phyloP scores from a whole-genome alignment of 352 stramenopile species.

The Pythium brassicae region DNA sequence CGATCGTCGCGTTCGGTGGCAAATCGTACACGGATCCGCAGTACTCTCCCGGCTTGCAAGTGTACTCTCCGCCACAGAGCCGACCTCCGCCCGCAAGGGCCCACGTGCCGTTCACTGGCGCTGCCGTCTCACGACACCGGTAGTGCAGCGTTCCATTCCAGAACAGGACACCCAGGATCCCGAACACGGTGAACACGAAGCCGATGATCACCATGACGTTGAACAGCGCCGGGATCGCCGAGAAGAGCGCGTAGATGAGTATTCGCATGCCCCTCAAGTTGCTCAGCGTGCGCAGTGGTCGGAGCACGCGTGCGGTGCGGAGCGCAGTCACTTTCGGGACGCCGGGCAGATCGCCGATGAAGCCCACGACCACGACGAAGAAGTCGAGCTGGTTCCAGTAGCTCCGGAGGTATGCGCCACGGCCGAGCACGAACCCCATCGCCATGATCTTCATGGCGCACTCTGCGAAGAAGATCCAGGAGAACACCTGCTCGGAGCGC shows the following conservation, averaged over 20 bases:
- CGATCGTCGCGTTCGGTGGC: slow-evolving; percentile 23
- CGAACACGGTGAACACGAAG: slow-evolving; percentile 74
- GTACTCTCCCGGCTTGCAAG: slow-evolving; percentile 21
- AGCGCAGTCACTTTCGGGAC: slow-evolving; percentile 35
- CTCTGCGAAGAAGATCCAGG: slow-evolving; percentile 72
- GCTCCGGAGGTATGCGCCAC: slow-evolving; percentile 59
- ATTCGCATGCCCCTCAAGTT: slow-evolving; percentile 36
- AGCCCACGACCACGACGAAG: slow-evolving; percentile 64
- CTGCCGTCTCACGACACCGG: slow-evolving; percentile 42
- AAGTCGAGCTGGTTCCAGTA: slow-evolving; percentile 87
- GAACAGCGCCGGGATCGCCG: slow-evolving; percentile 46
- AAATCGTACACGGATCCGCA: slow-evolving; percentile 43
- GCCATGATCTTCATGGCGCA: slow-evolving; percentile 77
- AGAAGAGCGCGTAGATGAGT: slow-evolving; percentile 56
- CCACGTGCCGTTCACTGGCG: slow-evolving; percentile 41
- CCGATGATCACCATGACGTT: slow-evolving; percentile 63
- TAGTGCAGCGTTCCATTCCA: slow-evolving; percentile 48
- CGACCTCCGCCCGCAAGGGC: slow-evolving; percentile 17
- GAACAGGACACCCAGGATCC: slow-evolving; percentile 61
- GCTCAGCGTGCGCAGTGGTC: slow-evolving; percentile 57
- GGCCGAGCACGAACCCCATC: slow-evolving; percentile 55
- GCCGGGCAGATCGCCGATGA: slow-evolving; percentile 31
- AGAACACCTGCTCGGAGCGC: slow-evolving; percentile 29
- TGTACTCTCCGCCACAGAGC: slow-evolving; percentile 33
- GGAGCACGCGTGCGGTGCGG: slow-evolving; percentile 41